phyloP scores from a whole-genome alignment of 768 basidiomycete species.

The Russula sp. region DNA sequence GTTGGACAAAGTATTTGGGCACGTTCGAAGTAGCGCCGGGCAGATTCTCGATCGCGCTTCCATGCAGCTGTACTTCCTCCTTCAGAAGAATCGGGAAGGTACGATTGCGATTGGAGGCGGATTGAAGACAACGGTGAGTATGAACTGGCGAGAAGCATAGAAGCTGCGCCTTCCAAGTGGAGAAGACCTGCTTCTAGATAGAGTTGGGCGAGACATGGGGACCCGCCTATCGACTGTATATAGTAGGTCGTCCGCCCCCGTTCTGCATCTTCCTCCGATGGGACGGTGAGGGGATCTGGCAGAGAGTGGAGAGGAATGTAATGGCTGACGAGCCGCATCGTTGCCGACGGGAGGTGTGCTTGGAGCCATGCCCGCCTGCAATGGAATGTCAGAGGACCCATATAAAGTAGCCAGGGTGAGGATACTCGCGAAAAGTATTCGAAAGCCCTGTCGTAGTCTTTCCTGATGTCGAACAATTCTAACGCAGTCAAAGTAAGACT shows the following conservation, averaged over 20 bases:
- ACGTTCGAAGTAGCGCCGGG: conserved; percentile 65
- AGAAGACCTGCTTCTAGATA: conserved; percentile 76
- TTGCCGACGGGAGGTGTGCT: conserved; percentile 65
- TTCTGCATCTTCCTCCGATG: conserved; percentile 34
- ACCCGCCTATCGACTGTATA: conserved; percentile 59
- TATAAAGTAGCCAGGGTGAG: neutral
- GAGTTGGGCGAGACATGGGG: conserved; percentile 61
- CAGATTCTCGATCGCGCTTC: conserved; percentile 67
- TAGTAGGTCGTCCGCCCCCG: conserved; percentile 58
- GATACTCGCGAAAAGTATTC: conserved; percentile 68
- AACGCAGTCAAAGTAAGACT: conserved; percentile 67
- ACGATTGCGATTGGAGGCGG: conserved; percentile 44
- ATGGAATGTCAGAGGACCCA: neutral
- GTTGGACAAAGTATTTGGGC: conserved; percentile 54
- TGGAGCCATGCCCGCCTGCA: conserved; percentile 77
- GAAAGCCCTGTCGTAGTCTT: conserved; percentile 71
- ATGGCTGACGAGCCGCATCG: conserved; percentile 69
- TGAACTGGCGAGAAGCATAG: conserved; percentile 63
- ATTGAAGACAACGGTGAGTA: conserved; percentile 75
- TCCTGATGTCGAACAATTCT: conserved; percentile 68
- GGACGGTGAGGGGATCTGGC: conserved; percentile 16
- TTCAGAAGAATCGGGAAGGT: conserved; percentile 10
- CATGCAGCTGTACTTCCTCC: conserved; percentile 62
- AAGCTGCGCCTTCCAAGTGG: conserved; percentile 75
- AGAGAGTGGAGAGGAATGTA: conserved; percentile 55